These are phyloP conservation scores for Priceomyces carsonii DNA, from an alignment of 805 yeast species.

Conservation along the genomic window DNA sequence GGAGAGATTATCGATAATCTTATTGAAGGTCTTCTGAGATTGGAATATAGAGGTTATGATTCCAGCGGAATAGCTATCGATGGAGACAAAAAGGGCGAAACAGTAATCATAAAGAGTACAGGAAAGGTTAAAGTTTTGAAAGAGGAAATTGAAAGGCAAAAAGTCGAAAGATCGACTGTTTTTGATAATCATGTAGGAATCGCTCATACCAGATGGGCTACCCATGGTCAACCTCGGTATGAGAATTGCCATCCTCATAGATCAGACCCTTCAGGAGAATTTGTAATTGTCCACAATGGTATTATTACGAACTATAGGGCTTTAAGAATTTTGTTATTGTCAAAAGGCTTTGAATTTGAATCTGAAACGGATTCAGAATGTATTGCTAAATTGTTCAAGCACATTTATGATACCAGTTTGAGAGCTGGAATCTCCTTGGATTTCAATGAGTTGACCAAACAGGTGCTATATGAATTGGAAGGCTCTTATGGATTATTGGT, in stretches of 20 bases:
- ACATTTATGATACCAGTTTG: slow-evolving; percentile 75
- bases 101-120: slow-evolving; percentile 74
- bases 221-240: slow-evolving; percentile 92
- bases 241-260: slow-evolving; percentile 95
- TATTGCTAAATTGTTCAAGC: slow-evolving; percentile 93
- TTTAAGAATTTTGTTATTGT: slow-evolving; percentile 73
- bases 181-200: slow-evolving; percentile 91
- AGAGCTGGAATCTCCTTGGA: slow-evolving; percentile 78
- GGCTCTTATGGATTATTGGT: slow-evolving; percentile 97
- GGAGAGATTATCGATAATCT: slow-evolving; percentile 91
- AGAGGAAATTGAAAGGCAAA: slow-evolving; percentile 53
- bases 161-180: slow-evolving; percentile 59
- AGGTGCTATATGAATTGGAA: slow-evolving; percentile 88
- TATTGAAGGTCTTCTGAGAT: slow-evolving; percentile 78
- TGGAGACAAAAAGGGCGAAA: slow-evolving; percentile 75
- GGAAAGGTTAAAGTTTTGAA: slow-evolving; percentile 89
- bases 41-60: slow-evolving; percentile 98
- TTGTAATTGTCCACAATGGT: slow-evolving; percentile 95
- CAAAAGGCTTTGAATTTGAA: slow-evolving; percentile 82
- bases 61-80: slow-evolving; percentile 96
- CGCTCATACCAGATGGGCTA: slow-evolving; percentile 99
- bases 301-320: slow-evolving; percentile 95
- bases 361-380: slow-evolving; percentile 98
- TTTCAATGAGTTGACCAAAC: slow-evolving; percentile 89
- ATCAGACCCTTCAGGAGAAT: slow-evolving; percentile 80